phyloP scores from a whole-genome alignment of 2,329 filamentous ascomycete genomes.

The Calonectria ilicicola region DNA sequence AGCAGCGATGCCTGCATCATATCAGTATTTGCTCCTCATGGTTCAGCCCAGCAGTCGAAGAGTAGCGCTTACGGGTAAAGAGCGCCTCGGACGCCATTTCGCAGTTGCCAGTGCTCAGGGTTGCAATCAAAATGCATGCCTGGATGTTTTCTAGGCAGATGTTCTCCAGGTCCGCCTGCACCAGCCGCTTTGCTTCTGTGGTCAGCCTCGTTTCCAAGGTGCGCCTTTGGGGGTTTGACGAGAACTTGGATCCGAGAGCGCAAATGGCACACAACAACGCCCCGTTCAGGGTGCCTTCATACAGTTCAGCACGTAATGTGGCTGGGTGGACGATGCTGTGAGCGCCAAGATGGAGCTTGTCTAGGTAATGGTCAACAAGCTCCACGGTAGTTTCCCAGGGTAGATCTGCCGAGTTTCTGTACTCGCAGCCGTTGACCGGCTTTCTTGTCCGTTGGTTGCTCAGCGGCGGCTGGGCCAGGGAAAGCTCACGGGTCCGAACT shows the following conservation, averaged over 20 bases:
- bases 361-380: slow-evolving; percentile 24
- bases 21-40: background rate
- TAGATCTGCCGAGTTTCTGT: background rate
- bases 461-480: background rate
- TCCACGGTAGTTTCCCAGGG: background rate
- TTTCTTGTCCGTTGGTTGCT: background rate
- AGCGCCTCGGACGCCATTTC: slow-evolving; percentile 24
- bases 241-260: slow-evolving; percentile 23
- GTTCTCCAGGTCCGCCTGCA: slow-evolving; percentile 23
- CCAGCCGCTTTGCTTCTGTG: slow-evolving; percentile 10
- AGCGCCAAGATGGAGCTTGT: slow-evolving; percentile 25
- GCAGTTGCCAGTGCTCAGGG: background rate
- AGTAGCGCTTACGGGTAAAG: slow-evolving; percentile 16
- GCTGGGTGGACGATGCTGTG: slow-evolving; percentile 30
- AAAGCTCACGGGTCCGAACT: background rate
- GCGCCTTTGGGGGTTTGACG: background rate
- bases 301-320: background rate
- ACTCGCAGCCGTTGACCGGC: background rate
- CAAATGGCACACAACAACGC: slow-evolving; percentile 25
- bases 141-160: slow-evolving; percentile 30
- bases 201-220: background rate
- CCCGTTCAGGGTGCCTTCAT: background rate
- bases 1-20: slow-evolving; percentile 11
- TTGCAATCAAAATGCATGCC: slow-evolving; percentile 23
- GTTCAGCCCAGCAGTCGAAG: background rate